Percentiles rank a stretch among this genome's conserved stretches.
These are phyloP conservation scores for Lipomyces sp. DNA, from an alignment of 805 yeast genomes.

Conservation along the genomic window DNA sequence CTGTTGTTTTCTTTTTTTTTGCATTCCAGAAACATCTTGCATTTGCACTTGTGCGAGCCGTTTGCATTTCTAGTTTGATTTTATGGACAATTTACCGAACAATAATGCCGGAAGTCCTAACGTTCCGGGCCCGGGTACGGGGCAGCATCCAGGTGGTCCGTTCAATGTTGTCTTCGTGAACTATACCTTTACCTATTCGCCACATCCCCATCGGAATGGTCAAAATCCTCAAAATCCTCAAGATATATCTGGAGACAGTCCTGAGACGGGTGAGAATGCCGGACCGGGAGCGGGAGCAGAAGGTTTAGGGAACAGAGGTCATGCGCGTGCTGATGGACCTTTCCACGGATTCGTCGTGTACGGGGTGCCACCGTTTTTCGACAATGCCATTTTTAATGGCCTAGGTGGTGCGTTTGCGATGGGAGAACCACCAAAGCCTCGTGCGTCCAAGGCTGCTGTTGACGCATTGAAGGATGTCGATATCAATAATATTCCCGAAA, in stretches of 20 bases:
- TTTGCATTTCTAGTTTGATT: neutral
- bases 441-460: slow-evolving; percentile 46
- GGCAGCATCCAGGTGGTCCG: slow-evolving; percentile 1
- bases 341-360: slow-evolving; percentile 31
- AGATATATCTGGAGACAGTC: slow-evolving; percentile 1
- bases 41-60: neutral
- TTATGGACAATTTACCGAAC: slow-evolving; percentile 4
- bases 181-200: slow-evolving; percentile 28
- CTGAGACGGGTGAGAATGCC: neutral
- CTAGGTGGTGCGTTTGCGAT: slow-evolving; percentile 8
- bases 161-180: slow-evolving; percentile 29
- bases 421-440: slow-evolving; percentile 35
- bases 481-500: slow-evolving; percentile 42
- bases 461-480: slow-evolving; percentile 44
- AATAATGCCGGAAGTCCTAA: slow-evolving; percentile 2
- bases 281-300: slow-evolving; percentile 10
- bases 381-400: slow-evolving; percentile 1
- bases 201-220: slow-evolving; percentile 9
- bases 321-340: slow-evolving; percentile 12
- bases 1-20: neutral
- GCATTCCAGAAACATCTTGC: neutral
- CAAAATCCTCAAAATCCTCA: neutral
- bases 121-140: neutral
- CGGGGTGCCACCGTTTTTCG: slow-evolving; percentile 13
- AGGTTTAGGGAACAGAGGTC: neutral